phyloP scores from a whole-genome alignment of 1,284 basidiomycete genomes.

The Mycosarcoma maydis region DNA sequence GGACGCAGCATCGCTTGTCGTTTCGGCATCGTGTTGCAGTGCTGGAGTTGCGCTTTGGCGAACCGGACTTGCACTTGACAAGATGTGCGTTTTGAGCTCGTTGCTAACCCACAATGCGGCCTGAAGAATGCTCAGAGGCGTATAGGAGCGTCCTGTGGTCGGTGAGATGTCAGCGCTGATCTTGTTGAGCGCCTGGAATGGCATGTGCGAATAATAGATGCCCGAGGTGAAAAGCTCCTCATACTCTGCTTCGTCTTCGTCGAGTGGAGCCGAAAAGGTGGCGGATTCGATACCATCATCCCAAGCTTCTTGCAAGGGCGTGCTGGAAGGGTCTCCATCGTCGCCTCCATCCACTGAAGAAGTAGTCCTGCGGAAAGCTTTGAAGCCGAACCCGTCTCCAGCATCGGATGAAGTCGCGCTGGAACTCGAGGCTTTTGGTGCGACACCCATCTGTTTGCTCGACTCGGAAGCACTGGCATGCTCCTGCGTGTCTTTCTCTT shows the following conservation, averaged over 20 bases:
- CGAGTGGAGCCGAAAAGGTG: constrained; percentile 26
- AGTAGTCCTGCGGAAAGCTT: constrained; percentile 29
- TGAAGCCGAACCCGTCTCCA: constrained; percentile 40
- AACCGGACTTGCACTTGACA: constrained; percentile 12
- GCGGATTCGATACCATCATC: constrained; percentile 31
- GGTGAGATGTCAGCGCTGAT: constrained; percentile 47
- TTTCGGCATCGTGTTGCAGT: constrained; percentile 17
- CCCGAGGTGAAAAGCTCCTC: constrained; percentile 77
- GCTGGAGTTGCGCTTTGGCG: background rate
- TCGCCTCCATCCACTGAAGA: constrained; percentile 18
- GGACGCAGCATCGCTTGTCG: constrained; percentile 8
- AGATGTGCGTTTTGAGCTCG: constrained; percentile 51
- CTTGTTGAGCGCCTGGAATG: constrained; percentile 47
- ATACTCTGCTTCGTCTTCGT: constrained; percentile 60
- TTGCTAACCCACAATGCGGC: constrained; percentile 56
- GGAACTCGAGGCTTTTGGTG: constrained; percentile 7
- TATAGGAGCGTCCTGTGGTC: constrained; percentile 36
- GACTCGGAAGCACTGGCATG: constrained; percentile 1
- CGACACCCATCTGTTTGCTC: constrained; percentile 18
- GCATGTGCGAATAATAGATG: constrained; percentile 90
- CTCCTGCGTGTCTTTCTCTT: background rate
- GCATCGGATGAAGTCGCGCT: constrained; percentile 23
- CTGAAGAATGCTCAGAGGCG: constrained; percentile 51
- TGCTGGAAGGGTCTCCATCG: constrained; percentile 25
- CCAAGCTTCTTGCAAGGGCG: constrained; percentile 39